These are phyloP conservation scores for Solanum chilense DNA, from an alignment of 257 asterid genomes.

Conservation along the genomic window DNA sequence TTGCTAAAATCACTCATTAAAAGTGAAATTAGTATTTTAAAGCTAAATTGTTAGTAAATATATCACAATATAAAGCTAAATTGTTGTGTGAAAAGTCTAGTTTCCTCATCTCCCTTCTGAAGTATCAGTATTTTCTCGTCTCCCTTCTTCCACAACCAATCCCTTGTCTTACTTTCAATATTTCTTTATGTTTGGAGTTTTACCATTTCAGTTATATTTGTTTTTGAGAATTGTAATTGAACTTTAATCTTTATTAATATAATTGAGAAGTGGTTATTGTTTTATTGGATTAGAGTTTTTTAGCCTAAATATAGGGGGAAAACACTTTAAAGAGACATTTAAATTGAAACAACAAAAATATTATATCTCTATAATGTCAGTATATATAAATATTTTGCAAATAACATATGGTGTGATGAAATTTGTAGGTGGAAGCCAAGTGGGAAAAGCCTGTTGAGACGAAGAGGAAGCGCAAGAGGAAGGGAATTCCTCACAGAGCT, in stretches of 20 bases:
- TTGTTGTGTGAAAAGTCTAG: not conserved
- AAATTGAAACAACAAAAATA: no score
- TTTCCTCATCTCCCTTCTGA: not conserved
- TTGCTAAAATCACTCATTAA: not conserved
- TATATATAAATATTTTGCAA: not conserved
- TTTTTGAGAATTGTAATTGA: no score
- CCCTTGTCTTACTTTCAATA: not conserved
- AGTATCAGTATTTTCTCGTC: not conserved
- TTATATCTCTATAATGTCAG: not conserved
- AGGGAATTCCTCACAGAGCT: conserved; percentile 15
- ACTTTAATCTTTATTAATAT: no score
- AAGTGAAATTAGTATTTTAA: no score
- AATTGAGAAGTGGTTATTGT: no score
- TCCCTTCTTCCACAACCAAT: not conserved
- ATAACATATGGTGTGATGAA: not conserved
- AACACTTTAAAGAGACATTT: no score
- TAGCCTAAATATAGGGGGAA: no score
- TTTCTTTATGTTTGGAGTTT: no score
- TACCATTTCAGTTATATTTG: no score
- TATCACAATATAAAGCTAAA: no score
- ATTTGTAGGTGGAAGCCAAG: conserved; percentile 4
- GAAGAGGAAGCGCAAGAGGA: conserved; percentile 1
- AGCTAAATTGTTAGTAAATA: no score
- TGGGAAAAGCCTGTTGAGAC: not conserved
- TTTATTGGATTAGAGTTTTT: no score